Percentiles rank a stretch among this genome's conserved stretches.
Conservation (phyloP, 192 early-diverging fungal genomes). For the Umbelopsis vinacea region DNA sequence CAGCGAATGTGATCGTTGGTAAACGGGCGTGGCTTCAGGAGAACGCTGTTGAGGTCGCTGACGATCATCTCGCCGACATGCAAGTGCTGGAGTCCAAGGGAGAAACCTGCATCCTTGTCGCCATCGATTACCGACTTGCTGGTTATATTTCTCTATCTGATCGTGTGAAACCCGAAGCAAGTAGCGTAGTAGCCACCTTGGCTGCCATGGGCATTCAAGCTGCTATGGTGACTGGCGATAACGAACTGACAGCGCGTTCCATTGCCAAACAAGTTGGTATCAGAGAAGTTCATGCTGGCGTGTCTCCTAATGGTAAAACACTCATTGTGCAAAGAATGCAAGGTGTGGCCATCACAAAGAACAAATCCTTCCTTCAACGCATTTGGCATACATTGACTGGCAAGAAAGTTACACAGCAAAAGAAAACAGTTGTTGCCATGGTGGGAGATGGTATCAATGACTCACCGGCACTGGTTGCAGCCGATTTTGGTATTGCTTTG, state of each 20-base stretch:
- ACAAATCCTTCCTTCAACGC: background rate
- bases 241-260: slow-evolving; percentile 77
- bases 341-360: slow-evolving; percentile 2
- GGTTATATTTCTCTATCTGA: slow-evolving; percentile 88
- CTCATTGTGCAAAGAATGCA: slow-evolving; percentile 77
- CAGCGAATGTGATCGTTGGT: slow-evolving; percentile 67
- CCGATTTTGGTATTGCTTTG: slow-evolving; percentile 88
- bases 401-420: background rate
- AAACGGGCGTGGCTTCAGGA: slow-evolving; percentile 68
- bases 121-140: slow-evolving; percentile 58
- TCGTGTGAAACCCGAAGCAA: slow-evolving; percentile 78
- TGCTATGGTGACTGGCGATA: slow-evolving; percentile 95
- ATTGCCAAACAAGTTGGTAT: slow-evolving; percentile 88
- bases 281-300: slow-evolving; percentile 83
- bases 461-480: slow-evolving; percentile 83
- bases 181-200: slow-evolving; percentile 70
- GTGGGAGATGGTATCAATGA: slow-evolving; percentile 98
- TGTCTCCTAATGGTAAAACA: slow-evolving; percentile 90
- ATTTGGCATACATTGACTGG: background rate
- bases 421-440: slow-evolving; percentile 77
- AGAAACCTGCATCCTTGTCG: slow-evolving; percentile 81
- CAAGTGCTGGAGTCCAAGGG: slow-evolving; percentile 66
- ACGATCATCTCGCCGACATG: slow-evolving; percentile 39
- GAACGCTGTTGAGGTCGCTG: slow-evolving; percentile 50
- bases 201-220: slow-evolving; percentile 75